Evolutionary conservation across 1,284 basidiomycete genomes (phyloP).

Genomic region (Sanghuangporus baumii): DNA sequence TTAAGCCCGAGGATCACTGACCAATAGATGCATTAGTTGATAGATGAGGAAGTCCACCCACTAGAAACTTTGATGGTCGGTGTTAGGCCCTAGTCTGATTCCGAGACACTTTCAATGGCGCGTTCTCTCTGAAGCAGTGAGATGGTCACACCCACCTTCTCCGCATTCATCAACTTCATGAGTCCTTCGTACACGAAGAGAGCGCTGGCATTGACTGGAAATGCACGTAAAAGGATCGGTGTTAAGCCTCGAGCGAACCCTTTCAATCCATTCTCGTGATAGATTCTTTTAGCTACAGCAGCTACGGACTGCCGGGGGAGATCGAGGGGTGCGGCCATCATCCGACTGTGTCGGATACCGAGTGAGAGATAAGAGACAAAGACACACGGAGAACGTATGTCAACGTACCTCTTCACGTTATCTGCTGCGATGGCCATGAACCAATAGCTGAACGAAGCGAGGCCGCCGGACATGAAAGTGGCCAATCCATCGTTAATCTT

Average conservation of each 20-base stretch:
- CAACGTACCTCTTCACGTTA: constrained; percentile 65
- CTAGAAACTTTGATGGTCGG: constrained; percentile 21
- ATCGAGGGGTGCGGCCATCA: constrained; percentile 49
- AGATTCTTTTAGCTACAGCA: constrained; percentile 44
- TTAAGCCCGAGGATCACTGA: not conserved
- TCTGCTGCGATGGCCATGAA: constrained; percentile 70
- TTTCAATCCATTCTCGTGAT: constrained; percentile 40
- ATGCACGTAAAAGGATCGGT: constrained; percentile 60
- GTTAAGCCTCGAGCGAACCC: constrained; percentile 61
- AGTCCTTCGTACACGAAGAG: constrained; percentile 67
- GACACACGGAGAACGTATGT: not conserved
- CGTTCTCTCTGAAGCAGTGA: not conserved
- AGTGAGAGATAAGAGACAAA: not conserved
- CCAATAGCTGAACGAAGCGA: constrained; percentile 60
- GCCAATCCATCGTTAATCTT: constrained; percentile 58
- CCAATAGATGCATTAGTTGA: not conserved
- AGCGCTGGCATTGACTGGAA: constrained; percentile 68
- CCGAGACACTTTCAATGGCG: not conserved
- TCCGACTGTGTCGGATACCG: constrained; percentile 37
- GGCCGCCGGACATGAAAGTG: constrained; percentile 67
- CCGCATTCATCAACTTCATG: constrained; percentile 58
- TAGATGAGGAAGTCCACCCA: not conserved
- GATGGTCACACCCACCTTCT: constrained; percentile 40
- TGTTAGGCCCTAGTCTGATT: constrained; percentile 15
- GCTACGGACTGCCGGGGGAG: constrained; percentile 43